Percentiles rank a stretch among this genome's conserved stretches.
Conservation (phyloP, 768 basidiomycete species). For the Glaciozyma martinii region DNA sequence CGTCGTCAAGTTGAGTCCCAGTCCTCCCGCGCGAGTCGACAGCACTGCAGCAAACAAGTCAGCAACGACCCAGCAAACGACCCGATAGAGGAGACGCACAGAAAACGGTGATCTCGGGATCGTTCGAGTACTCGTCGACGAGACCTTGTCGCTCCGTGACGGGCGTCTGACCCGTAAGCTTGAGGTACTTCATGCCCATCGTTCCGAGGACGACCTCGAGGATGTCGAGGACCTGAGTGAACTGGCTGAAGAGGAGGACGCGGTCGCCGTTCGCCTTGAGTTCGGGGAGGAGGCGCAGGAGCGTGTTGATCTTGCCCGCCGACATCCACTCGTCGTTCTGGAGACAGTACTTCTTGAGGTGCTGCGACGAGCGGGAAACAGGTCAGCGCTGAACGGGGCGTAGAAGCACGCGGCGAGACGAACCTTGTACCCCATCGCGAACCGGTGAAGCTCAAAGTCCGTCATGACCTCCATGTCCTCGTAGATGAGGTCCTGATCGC, state of each 20-base stretch:
- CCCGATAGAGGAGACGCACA: constrained; percentile 43
- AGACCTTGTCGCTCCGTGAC: constrained; percentile 87
- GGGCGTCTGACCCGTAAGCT: constrained; percentile 85
- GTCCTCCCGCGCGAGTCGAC: constrained; percentile 87
- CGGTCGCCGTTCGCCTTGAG: constrained; percentile 65
- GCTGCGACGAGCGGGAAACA: constrained; percentile 37
- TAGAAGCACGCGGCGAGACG: constrained; percentile 22
- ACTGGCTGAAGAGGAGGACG: constrained; percentile 91
- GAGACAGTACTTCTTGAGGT: constrained; percentile 55
- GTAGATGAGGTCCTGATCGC: constrained; percentile 72
- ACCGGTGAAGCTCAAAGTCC: constrained; percentile 84
- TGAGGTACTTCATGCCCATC: constrained; percentile 60
- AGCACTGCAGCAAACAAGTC: constrained; percentile 44
- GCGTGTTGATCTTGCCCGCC: constrained; percentile 73
- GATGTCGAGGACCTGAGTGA: constrained; percentile 92
- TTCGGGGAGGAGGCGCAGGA: constrained; percentile 60
- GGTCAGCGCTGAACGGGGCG: neutral
- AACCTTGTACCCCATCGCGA: constrained; percentile 79
- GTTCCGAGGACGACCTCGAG: constrained; percentile 71
- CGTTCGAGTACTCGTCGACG: constrained; percentile 91
- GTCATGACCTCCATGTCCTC: constrained; percentile 98
- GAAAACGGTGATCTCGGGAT: constrained; percentile 77
- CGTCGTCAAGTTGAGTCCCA: constrained; percentile 83
- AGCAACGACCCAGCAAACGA: neutral
- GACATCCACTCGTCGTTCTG: constrained; percentile 67